phyloP scores from a whole-genome alignment of 2,329 filamentous ascomycete genomes.

The Fusarium sp. region DNA sequence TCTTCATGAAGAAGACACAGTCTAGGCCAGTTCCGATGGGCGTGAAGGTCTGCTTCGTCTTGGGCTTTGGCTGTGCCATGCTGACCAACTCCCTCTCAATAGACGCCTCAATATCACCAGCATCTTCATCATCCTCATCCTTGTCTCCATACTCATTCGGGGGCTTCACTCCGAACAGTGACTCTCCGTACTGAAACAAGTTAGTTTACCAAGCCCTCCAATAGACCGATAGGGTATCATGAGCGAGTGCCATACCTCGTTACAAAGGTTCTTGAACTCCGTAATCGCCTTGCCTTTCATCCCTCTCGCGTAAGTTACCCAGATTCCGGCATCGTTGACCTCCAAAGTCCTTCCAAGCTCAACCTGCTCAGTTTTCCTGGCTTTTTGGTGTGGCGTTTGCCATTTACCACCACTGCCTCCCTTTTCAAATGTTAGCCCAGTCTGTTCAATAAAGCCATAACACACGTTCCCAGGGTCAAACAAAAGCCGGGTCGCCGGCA shows the following conservation, averaged over 20 bases:
- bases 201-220: constrained; percentile 7
- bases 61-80: constrained; percentile 54
- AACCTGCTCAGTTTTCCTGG: constrained; percentile 55
- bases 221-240: background rate
- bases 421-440: constrained; percentile 43
- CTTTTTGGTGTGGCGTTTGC: constrained; percentile 68
- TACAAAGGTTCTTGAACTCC: constrained; percentile 73
- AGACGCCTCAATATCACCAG: constrained; percentile 75
- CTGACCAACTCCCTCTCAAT: constrained; percentile 76
- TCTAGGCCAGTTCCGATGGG: constrained; percentile 66
- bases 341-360: constrained; percentile 62
- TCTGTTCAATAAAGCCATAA: background rate
- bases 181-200: constrained; percentile 68
- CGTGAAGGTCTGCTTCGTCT: constrained; percentile 59
- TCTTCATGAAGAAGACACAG: constrained; percentile 71
- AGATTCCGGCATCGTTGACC: constrained; percentile 77
- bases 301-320: constrained; percentile 78
- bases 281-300: constrained; percentile 75
- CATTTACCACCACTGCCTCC: constrained; percentile 66
- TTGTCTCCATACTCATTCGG: constrained; percentile 45
- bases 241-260: constrained; percentile 60
- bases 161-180: constrained; percentile 62
- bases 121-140: constrained; percentile 50
- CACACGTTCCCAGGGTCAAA: background rate
- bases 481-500: background rate